Conservation (phyloP, 2,329 filamentous ascomycete genomes). For the Aspergillus texensis region DNA sequence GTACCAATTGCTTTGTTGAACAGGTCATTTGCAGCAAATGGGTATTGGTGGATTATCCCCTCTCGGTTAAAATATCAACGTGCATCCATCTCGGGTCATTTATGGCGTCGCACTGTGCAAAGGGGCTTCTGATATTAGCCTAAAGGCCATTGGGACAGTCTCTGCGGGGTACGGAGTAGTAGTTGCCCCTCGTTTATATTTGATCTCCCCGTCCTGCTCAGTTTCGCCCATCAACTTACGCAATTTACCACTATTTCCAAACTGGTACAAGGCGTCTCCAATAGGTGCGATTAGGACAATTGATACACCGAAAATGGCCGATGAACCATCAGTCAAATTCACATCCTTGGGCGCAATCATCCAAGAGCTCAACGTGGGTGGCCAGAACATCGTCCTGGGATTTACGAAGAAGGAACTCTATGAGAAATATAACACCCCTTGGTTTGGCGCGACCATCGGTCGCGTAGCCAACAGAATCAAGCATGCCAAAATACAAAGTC, state of each 20-base stretch:
- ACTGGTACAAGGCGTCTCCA: background rate
- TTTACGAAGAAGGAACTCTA: conserved; percentile 79
- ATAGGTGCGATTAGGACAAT: background rate
- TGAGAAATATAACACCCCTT: conserved; percentile 71
- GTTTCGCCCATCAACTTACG: background rate
- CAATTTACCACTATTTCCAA: background rate
- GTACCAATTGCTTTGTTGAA: background rate
- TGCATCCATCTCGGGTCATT: background rate
- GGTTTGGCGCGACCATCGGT: conserved; percentile 93
- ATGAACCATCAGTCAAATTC: conserved; percentile 32
- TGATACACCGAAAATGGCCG: conserved; percentile 12
- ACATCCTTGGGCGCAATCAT: conserved; percentile 52
- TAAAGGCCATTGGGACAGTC: background rate
- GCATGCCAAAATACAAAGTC: conserved; percentile 66
- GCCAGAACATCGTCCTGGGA: conserved; percentile 83
- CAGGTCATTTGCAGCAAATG: background rate
- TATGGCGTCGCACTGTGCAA: background rate
- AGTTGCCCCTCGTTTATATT: conserved; percentile 4
- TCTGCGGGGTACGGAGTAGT: conserved; percentile 1
- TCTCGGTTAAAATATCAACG: background rate
- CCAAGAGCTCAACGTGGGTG: conserved; percentile 74
- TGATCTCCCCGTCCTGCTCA: background rate
- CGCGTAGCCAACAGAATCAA: conserved; percentile 79
- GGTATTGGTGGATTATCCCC: background rate
- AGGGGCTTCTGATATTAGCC: conserved; percentile 3